Conservation (phyloP, 106 monocot species). For the Dioscorea dumetorum region DNA sequence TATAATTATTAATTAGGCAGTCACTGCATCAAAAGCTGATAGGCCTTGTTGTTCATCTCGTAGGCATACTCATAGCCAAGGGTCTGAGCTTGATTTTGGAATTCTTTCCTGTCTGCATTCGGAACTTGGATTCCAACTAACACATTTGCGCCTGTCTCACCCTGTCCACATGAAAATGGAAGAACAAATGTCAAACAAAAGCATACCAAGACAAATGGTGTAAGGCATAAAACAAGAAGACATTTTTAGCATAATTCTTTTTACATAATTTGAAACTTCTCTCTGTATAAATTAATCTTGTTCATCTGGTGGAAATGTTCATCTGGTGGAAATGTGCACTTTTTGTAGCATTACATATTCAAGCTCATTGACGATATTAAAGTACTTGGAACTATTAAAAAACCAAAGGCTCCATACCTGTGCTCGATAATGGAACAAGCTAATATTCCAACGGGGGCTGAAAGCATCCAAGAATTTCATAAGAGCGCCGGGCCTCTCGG, state of each 20-base stretch:
- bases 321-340: background rate
- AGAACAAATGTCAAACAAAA: background rate
- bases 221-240: background rate
- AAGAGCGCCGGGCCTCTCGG: conserved; percentile 81
- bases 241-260: background rate
- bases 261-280: background rate
- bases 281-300: background rate
- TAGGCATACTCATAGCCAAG: conserved; percentile 76
- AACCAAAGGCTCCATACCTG: conserved; percentile 41
- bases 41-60: conserved; percentile 62
- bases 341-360: background rate
- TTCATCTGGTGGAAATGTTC: background rate
- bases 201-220: background rate
- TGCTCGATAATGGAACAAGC: conserved; percentile 87
- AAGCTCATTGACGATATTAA: background rate
- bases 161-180: conserved; percentile 24
- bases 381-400: background rate
- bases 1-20: background rate
- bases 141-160: conserved; percentile 80
- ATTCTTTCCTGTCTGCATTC: conserved; percentile 57
- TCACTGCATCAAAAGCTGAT: conserved; percentile 62
- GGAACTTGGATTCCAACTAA: conserved; percentile 82
- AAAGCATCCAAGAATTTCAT: conserved; percentile 90
- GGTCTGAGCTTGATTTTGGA: conserved; percentile 32
- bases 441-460: conserved; percentile 95